Evolutionary conservation across 2,329 filamentous ascomycete genomes (phyloP), one percentile per base, ranked within the genome.

Genomic region (Aspergillus brunneoviolaceus): DNA sequence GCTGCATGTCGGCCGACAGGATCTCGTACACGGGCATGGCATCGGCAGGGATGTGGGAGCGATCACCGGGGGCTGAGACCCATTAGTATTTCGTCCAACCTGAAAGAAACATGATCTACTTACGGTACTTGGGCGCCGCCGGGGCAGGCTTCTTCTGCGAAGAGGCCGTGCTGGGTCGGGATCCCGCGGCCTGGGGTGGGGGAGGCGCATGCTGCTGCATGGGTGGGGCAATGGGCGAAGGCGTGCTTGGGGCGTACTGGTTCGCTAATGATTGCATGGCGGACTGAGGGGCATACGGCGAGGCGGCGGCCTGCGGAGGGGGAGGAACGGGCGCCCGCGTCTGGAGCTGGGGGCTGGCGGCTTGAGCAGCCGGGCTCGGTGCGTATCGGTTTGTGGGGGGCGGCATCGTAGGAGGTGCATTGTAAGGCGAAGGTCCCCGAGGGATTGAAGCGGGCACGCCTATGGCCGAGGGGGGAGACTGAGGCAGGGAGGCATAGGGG

Each of bases 381-480:
- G 90, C 88, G 74, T 96, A 96, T 69, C 91, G 83, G 78, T 87
- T 91, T 10, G 87, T 84, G 5, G 89, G 85, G n/a, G 90, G 87
- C 5, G 86, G 81, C 19, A 82, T 84, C 31, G 87, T 80, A 6
- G 91, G 90, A 57, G 93, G 90, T 42, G 89, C 86, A 69, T 93
- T 92, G 76, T 96, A 97, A 5, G 93, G 93, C 27, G 93, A 96
- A 4, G 89, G 84, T 29, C 89, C 92, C 64, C 92, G 87, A 23
- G 87, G 84, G 55, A 91, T 69, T 6, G 70, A 72, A 19, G 70
- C 84, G 21, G 87, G 84, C 55, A 72, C 62, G 16, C 67, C 74
- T 66, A 78, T 75, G 70, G 66, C 68, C 16, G 71, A 76, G 35
- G 80, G 75, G 5, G 76, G 81, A 64, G 77, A 78, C 71, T 72